phyloP scores from a whole-genome alignment of 1,284 basidiomycete genomes.

The Stygiomarasmius scandens region DNA sequence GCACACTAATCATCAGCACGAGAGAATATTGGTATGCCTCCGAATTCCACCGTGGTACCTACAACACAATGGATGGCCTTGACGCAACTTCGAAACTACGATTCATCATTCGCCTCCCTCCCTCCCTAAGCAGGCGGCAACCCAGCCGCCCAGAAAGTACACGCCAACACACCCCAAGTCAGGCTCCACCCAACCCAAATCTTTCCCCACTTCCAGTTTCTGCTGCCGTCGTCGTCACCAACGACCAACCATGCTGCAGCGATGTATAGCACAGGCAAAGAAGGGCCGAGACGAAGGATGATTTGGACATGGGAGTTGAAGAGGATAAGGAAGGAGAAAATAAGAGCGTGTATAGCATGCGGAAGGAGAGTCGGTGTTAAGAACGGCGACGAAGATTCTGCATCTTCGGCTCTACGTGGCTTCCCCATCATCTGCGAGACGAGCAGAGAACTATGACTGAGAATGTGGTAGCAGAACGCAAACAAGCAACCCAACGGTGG shows the following conservation, averaged over 20 bases:
- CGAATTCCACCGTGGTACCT: no score
- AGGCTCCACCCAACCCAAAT: conserved; percentile 75
- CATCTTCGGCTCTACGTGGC: not conserved
- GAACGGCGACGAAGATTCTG: conserved; percentile 25
- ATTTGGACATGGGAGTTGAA: conserved; percentile 92
- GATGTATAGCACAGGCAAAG: conserved; percentile 88
- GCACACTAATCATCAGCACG: no score
- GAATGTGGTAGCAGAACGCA: conserved; percentile 35
- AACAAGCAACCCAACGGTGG: conserved; percentile 69
- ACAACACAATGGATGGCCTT: no score
- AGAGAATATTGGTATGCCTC: no score
- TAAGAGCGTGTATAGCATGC: conserved; percentile 70
- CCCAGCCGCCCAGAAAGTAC: conserved; percentile 86
- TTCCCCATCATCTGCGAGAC: conserved; percentile 5
- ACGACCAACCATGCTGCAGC: conserved; percentile 69
- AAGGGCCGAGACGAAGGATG: conserved; percentile 76
- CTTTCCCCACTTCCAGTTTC: conserved; percentile 43
- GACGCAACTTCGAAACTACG: no score
- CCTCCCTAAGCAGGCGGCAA: conserved; percentile 86
- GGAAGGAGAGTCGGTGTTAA: conserved; percentile 50
- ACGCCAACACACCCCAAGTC: conserved; percentile 72
- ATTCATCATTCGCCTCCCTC: no score
- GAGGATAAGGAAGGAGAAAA: conserved; percentile 66
- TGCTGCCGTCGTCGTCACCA: conserved; percentile 19
- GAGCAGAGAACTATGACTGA: conserved; percentile 30